Percentiles rank a stretch among this genome's conserved stretches.
These are phyloP conservation scores for Apiospora rasikravindrae DNA, from an alignment of 2,329 filamentous ascomycete genomes.

Conservation along the genomic window DNA sequence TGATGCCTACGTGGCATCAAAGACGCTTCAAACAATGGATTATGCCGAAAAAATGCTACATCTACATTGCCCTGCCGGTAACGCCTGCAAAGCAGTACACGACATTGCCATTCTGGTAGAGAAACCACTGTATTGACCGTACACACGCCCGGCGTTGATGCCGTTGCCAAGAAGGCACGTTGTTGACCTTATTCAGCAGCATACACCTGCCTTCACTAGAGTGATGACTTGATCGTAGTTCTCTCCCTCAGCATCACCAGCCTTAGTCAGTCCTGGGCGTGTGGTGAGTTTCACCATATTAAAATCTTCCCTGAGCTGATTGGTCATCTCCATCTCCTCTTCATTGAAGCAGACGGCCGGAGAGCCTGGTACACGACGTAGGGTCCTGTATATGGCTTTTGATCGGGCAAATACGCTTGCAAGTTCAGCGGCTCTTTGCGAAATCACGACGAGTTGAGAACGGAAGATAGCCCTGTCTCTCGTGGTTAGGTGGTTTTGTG, in stretches of 20 bases:
- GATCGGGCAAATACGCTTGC: conserved; percentile 1
- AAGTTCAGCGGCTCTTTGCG: background rate
- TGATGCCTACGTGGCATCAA: background rate
- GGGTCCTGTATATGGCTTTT: background rate
- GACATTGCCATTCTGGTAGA: too few species aligned
- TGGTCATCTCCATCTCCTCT: background rate
- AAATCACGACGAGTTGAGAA: background rate
- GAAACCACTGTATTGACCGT: too few species aligned
- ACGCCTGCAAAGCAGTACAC: too few species aligned
- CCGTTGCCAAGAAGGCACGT: too few species aligned
- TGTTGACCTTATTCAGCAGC: background rate
- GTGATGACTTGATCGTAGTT: background rate
- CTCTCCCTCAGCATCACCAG: background rate
- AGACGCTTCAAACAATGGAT: background rate
- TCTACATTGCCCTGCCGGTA: too few species aligned
- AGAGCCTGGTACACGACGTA: background rate
- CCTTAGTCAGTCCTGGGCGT: background rate
- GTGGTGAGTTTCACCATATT: background rate
- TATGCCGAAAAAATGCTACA: too few species aligned
- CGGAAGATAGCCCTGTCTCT: background rate
- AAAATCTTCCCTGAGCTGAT: background rate
- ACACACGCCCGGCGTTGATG: too few species aligned
- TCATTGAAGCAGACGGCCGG: background rate
- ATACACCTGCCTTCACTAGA: background rate
- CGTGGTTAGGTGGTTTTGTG: background rate